These are phyloP conservation scores for Davidsoniella eucalypti DNA, from an alignment of 2,329 filamentous ascomycete species.

Conservation along the genomic window DNA sequence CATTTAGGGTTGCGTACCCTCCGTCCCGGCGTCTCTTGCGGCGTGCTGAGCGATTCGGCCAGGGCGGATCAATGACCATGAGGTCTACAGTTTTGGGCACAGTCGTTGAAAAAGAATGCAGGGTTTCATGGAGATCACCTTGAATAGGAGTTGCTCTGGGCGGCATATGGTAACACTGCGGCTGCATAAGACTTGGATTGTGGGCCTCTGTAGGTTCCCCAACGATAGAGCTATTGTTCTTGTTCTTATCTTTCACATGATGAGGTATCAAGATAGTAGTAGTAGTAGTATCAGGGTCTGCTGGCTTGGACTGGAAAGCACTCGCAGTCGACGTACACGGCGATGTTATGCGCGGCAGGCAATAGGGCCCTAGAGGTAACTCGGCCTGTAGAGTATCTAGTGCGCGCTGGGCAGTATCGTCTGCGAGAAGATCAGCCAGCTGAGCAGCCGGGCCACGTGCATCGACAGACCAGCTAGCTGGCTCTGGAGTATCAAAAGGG, in stretches of 20 bases:
- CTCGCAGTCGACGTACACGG: not conserved
- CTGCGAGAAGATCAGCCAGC: slow-evolving; percentile 37
- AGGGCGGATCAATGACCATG: slow-evolving; percentile 60
- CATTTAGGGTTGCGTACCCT: slow-evolving; percentile 31
- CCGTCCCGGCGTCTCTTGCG: slow-evolving; percentile 28
- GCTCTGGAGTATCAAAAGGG: slow-evolving; percentile 4
- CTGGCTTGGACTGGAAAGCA: too few species aligned
- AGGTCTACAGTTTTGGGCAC: slow-evolving; percentile 44
- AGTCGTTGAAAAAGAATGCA: slow-evolving; percentile 24
- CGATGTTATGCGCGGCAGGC: slow-evolving; percentile 23
- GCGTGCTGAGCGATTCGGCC: slow-evolving; percentile 62
- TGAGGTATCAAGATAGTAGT: too few species aligned
- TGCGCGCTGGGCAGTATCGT: slow-evolving; percentile 29
- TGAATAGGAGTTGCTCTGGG: slow-evolving; percentile 28
- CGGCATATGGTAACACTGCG: slow-evolving; percentile 22
- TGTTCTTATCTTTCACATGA: too few species aligned
- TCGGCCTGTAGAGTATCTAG: slow-evolving; percentile 22
- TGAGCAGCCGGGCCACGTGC: slow-evolving; percentile 27
- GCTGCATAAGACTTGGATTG: slow-evolving; percentile 13
- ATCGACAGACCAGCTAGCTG: not conserved
- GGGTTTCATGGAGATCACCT: slow-evolving; percentile 29
- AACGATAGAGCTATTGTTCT: too few species aligned
- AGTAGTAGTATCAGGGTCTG: too few species aligned
- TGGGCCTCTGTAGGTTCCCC: not conserved
- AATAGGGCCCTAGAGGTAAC: slow-evolving; percentile 17